Evolutionary conservation across 1,284 basidiomycete species (phyloP), one percentile per base, ranked within the genome.

Genomic region (Sphaerobolus stellatus): DNA sequence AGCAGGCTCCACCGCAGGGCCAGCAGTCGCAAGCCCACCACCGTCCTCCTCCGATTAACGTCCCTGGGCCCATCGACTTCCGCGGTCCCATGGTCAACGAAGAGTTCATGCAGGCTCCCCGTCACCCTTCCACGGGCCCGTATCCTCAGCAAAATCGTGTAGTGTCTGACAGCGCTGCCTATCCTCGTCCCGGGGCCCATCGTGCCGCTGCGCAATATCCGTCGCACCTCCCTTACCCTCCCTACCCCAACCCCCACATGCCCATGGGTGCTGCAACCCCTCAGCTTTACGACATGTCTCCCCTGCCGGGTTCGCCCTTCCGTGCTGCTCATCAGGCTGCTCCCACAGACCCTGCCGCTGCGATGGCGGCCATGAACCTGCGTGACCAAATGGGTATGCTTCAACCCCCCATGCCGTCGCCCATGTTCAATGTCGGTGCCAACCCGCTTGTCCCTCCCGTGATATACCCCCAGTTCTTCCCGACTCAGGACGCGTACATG

Each of bases 11-110:
- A 64, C 75, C 82, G 18, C 62, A 89, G 56, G 90, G 88, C 61
- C 86, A 90, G 63, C 86, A 89, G 82, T 84, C 89, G 78, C 69
- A 88, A 59, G 80, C 87, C n/a, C n/a, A n/a, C 49, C 88, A 90
- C 66, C 52, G 52, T 18, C 52, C 52, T 13, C 52, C 52, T 4
- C 52, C 44, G 4, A 30, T 53, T 33, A 33, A 53, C 22, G 43
- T 53, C 16, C 86, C 88, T 62, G 87, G 87, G 62, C 83, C 84
- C 64, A 82, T 81, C 60, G 75, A 77, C 48, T 90, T 86, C 71
- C 83, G 84, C 38, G 76, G 44, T 29, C 52, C 75, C 34, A 80
- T 30, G 13, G 28, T 25, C 9, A 34, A 50, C 2, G 48, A 50
- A 13, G 48, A 50, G 29, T 50, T 36, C 33, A 50, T 50, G 48